A percentile compares a stretch with the other conserved stretches of the same genome.
phyloP scores from a whole-genome alignment of 192 early-diverging fungal species.

The Entomortierella beljakovae region DNA sequence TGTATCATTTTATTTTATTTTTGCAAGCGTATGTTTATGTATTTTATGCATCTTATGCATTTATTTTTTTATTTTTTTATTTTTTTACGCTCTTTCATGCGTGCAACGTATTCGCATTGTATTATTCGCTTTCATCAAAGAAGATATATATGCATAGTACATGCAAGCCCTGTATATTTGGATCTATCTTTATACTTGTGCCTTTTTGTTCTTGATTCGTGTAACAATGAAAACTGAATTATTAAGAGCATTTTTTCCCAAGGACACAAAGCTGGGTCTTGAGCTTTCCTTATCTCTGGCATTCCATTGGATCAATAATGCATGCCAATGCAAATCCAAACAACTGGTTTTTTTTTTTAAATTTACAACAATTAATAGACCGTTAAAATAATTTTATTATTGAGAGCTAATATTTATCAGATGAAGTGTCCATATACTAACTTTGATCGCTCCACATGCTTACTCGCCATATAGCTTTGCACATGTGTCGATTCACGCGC shows the following conservation, averaged over 20 bases:
- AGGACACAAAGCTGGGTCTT: not conserved
- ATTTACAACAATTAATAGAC: not conserved
- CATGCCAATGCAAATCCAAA: not conserved
- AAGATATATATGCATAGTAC: too few species aligned
- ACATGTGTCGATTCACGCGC: conserved; percentile 85
- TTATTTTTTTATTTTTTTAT: not conserved
- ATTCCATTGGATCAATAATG: not conserved
- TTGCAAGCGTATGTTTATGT: too few species aligned
- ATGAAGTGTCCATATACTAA: not conserved
- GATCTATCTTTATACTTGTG: not conserved
- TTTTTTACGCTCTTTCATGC: not conserved
- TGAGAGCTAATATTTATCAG: too few species aligned
- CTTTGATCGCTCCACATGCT: not conserved
- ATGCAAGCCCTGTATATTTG: not conserved
- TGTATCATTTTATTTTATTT: too few species aligned
- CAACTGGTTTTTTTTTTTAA: not conserved
- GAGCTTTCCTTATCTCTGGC: not conserved
- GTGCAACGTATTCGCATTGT: not conserved
- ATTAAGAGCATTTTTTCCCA: not conserved
- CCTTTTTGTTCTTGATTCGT: conserved; percentile 2
- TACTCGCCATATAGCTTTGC: conserved; percentile 82
- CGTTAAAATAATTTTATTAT: not conserved
- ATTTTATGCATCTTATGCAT: too few species aligned
- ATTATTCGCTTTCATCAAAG: too few species aligned
- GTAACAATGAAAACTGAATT: conserved; percentile 7